These are phyloP conservation scores for California macrophylla DNA, from an alignment of 441 rosid species.

Conservation along the genomic window DNA sequence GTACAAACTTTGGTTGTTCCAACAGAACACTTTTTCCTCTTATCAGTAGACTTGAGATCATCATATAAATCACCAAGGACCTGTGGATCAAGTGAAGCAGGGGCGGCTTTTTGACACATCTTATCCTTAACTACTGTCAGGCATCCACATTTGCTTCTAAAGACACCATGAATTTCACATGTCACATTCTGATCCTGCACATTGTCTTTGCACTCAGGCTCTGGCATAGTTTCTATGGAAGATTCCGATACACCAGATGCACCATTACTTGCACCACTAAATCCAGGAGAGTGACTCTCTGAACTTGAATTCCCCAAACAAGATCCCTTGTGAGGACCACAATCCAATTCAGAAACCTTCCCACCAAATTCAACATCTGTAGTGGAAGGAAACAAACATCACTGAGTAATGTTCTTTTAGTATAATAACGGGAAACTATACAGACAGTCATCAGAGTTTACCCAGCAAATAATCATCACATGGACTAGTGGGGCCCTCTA, in stretches of 20 bases:
- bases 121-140: slow-evolving; percentile 19
- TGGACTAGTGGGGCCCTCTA: slow-evolving; percentile 39
- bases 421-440: slow-evolving; percentile 3
- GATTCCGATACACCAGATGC: slow-evolving; percentile 43
- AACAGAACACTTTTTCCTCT: slow-evolving; percentile 31
- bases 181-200: slow-evolving; percentile 25
- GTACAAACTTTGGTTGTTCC: slow-evolving; percentile 19
- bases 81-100: slow-evolving; percentile 18
- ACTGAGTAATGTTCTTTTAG: background rate
- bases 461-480: slow-evolving; percentile 31
- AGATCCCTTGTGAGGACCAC: slow-evolving; percentile 26
- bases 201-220: slow-evolving; percentile 12
- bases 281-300: slow-evolving; percentile 62
- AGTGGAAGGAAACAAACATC: slow-evolving; percentile 5
- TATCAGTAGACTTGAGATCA: slow-evolving; percentile 36
- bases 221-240: slow-evolving; percentile 32
- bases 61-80: slow-evolving; percentile 32
- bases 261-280: slow-evolving; percentile 44
- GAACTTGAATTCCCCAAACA: slow-evolving; percentile 37
- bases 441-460: slow-evolving; percentile 20
- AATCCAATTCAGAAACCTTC: slow-evolving; percentile 35
- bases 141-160: slow-evolving; percentile 21
- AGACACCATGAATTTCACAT: slow-evolving; percentile 18
- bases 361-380: slow-evolving; percentile 57
- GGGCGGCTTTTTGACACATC: slow-evolving; percentile 5